These are phyloP conservation scores for Aquilaria malaccensis DNA, from an alignment of 345 rosid genomes.

Conservation along the genomic window DNA sequence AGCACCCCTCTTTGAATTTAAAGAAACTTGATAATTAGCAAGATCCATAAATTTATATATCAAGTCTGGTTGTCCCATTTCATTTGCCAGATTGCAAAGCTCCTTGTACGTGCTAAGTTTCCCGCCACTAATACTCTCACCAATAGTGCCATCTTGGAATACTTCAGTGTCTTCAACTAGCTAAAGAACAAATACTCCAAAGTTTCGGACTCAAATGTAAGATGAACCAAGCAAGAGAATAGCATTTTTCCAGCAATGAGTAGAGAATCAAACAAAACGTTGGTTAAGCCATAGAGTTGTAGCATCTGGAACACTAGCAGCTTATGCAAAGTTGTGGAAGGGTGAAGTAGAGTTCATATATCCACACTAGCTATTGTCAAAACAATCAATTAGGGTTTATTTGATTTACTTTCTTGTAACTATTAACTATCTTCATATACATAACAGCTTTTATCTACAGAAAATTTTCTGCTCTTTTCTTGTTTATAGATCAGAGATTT, in stretches of 20 bases:
- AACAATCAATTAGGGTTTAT: too few species aligned
- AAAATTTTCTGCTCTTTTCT: too few species aligned
- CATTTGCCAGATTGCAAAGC: conserved; percentile 93
- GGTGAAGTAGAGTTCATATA: too few species aligned
- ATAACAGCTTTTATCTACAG: too few species aligned
- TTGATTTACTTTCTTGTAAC: too few species aligned
- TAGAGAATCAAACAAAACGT: neutral
- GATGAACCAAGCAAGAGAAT: too few species aligned
- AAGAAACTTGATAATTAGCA: conserved; percentile 88
- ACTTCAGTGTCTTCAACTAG: conserved; percentile 87
- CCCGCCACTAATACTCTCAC: conserved; percentile 80
- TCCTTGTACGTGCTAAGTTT: conserved; percentile 94
- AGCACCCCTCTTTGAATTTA: conserved; percentile 91
- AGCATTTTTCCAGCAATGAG: neutral
- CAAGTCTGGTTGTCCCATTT: conserved; percentile 98
- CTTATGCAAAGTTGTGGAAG: too few species aligned
- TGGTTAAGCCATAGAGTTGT: too few species aligned
- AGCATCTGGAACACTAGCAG: too few species aligned
- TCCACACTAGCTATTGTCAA: too few species aligned
- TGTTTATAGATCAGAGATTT: too few species aligned
- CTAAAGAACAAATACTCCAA: conserved; percentile 31
- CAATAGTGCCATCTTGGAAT: conserved; percentile 86
- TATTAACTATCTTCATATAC: too few species aligned
- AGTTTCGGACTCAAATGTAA: neutral
- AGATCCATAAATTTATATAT: conserved; percentile 97